Evolutionary conservation across 805 yeast genomes (phyloP).

Genomic region (Yarrowia keelungensis): DNA sequence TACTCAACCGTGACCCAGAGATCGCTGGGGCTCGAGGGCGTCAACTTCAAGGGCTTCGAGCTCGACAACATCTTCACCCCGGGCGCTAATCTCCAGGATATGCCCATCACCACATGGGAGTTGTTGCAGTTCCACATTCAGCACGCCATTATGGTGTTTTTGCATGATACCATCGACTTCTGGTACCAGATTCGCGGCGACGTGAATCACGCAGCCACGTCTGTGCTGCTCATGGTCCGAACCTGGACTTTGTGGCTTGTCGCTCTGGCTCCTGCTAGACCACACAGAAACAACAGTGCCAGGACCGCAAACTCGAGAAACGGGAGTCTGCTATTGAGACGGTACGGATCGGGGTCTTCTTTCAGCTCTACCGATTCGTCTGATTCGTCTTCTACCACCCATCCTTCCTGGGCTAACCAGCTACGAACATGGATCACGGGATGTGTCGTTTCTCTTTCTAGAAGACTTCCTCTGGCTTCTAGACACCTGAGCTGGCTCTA

Average conservation of each 20-base stretch:
- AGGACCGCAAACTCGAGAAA: not conserved
- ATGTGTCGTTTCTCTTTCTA: constrained; percentile 1
- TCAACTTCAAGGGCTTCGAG: constrained; percentile 41
- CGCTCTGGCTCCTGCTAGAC: constrained; percentile 20
- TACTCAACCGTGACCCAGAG: constrained; percentile 11
- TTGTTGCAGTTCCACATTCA: constrained; percentile 42
- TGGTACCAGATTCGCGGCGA: constrained; percentile 15
- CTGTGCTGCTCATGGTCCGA: constrained; percentile 31
- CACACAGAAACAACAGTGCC: not conserved
- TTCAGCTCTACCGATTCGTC: constrained; percentile 9
- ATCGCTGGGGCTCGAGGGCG: constrained; percentile 37
- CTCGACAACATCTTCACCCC: constrained; percentile 43
- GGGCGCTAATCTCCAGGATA: constrained; percentile 41
- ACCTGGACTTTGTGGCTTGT: constrained; percentile 14
- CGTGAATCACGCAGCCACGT: constrained; percentile 19
- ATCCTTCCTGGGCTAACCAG: constrained; percentile 16
- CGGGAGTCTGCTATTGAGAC: not conserved
- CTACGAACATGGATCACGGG: constrained; percentile 9
- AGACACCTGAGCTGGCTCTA: constrained; percentile 30
- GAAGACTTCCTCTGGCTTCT: constrained; percentile 8
- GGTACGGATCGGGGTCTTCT: constrained; percentile 2
- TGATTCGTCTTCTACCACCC: not conserved
- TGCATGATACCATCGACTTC: constrained; percentile 13
- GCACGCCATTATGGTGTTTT: constrained; percentile 39
- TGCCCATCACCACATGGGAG: constrained; percentile 40